These are phyloP conservation scores for Rhizomucor miehei DNA, from an alignment of 371 early-diverging fungal genomes.

Conservation along the genomic window DNA sequence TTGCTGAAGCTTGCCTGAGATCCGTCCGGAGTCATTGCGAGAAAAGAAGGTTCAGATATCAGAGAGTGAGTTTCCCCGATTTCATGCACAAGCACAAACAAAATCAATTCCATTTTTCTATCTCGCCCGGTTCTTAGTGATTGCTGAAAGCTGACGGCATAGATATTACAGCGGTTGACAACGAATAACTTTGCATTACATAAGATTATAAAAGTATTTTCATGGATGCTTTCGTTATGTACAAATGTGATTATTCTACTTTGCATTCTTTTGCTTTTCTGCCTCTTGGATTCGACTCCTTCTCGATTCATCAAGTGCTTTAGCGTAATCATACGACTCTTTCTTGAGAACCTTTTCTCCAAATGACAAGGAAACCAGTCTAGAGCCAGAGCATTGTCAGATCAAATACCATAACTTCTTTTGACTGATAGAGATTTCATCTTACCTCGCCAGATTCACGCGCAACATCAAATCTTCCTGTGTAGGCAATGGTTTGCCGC, in stretches of 20 bases:
- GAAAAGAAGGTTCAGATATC: too few relatives aligned
- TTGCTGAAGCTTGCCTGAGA: too few relatives aligned
- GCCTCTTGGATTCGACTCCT: neutral
- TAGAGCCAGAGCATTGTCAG: neutral
- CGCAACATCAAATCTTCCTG: conserved; percentile 50
- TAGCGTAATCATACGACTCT: neutral
- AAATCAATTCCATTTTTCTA: too few relatives aligned
- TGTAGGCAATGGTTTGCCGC: conserved; percentile 21
- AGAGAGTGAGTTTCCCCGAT: too few relatives aligned
- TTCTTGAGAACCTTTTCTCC: neutral
- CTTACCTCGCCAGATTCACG: conserved; percentile 22
- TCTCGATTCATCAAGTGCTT: neutral
- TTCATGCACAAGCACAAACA: too few relatives aligned
- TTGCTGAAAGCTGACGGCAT: too few relatives aligned
- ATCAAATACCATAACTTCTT: neutral
- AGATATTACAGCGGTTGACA: too few relatives aligned
- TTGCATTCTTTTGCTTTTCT: neutral
- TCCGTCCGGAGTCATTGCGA: too few relatives aligned
- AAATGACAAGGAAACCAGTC: neutral
- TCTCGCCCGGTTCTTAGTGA: too few relatives aligned
- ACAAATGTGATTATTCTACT: neutral
- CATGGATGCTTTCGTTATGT: neutral
- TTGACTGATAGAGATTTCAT: neutral
- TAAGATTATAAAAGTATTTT: too few relatives aligned
- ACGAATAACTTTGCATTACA: too few relatives aligned